phyloP scores from a whole-genome alignment of 441 rosid genomes.

The Codiaeum variegatum region DNA sequence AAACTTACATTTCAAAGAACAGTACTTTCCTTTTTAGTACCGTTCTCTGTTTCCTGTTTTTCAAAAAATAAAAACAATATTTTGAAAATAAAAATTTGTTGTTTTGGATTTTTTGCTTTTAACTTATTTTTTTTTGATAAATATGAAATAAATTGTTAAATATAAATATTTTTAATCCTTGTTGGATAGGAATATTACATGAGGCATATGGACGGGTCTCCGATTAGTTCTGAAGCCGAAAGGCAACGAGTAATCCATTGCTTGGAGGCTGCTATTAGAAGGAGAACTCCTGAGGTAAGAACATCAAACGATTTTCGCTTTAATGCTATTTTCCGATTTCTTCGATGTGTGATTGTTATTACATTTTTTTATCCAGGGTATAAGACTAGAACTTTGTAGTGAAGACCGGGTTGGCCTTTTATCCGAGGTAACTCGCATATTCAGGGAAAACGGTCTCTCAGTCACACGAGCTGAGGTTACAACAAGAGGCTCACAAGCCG shows the following conservation, averaged over 20 bases:
- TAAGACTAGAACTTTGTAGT: slow-evolving; percentile 74
- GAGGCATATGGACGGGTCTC: slow-evolving; percentile 82
- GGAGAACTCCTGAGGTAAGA: slow-evolving; percentile 77
- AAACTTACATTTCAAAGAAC: neutral
- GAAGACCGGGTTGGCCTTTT: slow-evolving; percentile 83
- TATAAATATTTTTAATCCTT: neutral
- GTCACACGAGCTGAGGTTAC: slow-evolving; percentile 89
- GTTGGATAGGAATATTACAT: slow-evolving; percentile 75
- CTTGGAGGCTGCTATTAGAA: slow-evolving; percentile 88
- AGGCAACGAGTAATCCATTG: slow-evolving; percentile 81
- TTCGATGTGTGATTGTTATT: neutral
- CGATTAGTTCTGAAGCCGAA: slow-evolving; percentile 90
- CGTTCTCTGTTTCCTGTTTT: no score
- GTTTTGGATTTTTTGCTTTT: no score
- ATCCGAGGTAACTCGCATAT: slow-evolving; percentile 83
- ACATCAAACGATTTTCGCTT: neutral
- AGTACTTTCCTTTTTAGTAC: no score
- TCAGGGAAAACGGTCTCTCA: slow-evolving; percentile 86
- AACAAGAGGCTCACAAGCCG: slow-evolving; percentile 77
- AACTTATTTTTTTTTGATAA: neutral
- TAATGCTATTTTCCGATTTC: slow-evolving; percentile 3
- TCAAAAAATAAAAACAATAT: no score
- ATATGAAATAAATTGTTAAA: no score
- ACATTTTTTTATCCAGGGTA: slow-evolving; percentile 49
- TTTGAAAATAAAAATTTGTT: no score